Evolutionary conservation across 805 yeast species (phyloP).

Genomic region (Wickerhamomyces xylosicus): DNA sequence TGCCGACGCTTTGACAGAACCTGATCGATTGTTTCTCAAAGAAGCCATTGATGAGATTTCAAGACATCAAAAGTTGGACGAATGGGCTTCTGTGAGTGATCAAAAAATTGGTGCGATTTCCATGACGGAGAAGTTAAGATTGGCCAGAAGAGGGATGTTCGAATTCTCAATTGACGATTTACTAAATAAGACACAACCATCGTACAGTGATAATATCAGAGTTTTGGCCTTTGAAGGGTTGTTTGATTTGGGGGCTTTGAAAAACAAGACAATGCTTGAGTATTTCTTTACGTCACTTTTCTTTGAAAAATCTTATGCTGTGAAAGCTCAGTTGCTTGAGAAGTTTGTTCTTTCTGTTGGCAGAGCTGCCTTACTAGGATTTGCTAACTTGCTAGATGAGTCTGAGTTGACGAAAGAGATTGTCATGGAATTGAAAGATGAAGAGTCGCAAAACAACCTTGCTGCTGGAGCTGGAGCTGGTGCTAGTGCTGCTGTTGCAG

Average conservation of each 20-base stretch:
- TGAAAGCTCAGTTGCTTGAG: conserved; percentile 39
- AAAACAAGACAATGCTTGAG: conserved; percentile 45
- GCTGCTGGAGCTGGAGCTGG: too few relatives aligned
- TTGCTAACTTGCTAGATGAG: conserved; percentile 48
- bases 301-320: conserved; percentile 42
- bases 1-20: conserved; percentile 10
- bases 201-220: conserved; percentile 42
- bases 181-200: conserved; percentile 38
- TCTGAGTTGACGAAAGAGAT: conserved; percentile 37
- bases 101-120: conserved; percentile 44
- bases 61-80: conserved; percentile 70
- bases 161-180: conserved; percentile 44
- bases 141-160: conserved; percentile 47
- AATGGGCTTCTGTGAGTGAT: conserved; percentile 74
- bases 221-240: conserved; percentile 62
- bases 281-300: conserved; percentile 51
- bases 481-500: too few relatives aligned
- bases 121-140: conserved; percentile 44
- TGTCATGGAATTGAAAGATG: conserved; percentile 3
- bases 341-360: conserved; percentile 46
- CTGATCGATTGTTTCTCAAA: conserved; percentile 28
- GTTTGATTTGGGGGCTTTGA: conserved; percentile 66
- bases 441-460: conserved; percentile 6
- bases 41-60: conserved; percentile 58
- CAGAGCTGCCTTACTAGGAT: conserved; percentile 55